phyloP scores from a whole-genome alignment of 2,329 filamentous ascomycete species.

The Herpotrichia juniperi region DNA sequence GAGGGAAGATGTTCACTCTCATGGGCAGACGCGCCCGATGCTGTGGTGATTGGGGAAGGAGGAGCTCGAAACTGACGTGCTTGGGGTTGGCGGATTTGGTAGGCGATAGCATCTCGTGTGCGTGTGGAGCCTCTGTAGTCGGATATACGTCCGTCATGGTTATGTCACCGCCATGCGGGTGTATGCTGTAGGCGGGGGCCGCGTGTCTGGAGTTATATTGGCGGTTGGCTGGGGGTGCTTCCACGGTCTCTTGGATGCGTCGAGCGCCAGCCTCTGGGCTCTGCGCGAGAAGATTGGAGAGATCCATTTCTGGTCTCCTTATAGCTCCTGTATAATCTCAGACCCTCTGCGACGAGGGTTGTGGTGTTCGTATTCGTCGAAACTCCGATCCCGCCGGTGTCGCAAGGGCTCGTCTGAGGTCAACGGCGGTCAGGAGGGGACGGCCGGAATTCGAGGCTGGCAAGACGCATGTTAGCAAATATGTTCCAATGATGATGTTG shows the following conservation, averaged over 20 bases:
- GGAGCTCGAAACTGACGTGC: conserved; percentile 79
- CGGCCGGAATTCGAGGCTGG: conserved; percentile 28
- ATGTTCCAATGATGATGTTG: conserved; percentile 22
- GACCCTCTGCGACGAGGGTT: conserved; percentile 25
- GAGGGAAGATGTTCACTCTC: conserved; percentile 88
- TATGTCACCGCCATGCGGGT: conserved; percentile 32
- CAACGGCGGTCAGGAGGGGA: conserved; percentile 38
- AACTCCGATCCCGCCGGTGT: conserved; percentile 47
- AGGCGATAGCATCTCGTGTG: conserved; percentile 43
- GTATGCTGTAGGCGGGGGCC: conserved; percentile 32
- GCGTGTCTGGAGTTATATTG: conserved; percentile 33
- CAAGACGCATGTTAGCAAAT: conserved; percentile 26
- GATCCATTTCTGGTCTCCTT: conserved; percentile 33
- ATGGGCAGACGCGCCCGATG: conserved; percentile 79
- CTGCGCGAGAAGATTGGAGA: conserved; percentile 38
- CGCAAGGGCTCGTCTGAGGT: conserved; percentile 41
- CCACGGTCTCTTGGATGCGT: conserved; percentile 28
- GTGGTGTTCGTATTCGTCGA: conserved; percentile 23
- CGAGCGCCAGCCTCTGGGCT: conserved; percentile 30
- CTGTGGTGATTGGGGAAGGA: conserved; percentile 71
- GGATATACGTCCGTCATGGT: conserved; percentile 43
- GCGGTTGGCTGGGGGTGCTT: conserved; percentile 33
- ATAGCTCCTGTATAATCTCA: conserved; percentile 12
- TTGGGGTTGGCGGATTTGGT: conserved; percentile 58
- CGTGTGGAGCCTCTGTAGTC: conserved; percentile 39